Base-by-base conservation (phyloP, 305 asterid species). In the Fraxinus sp. region DNA sequence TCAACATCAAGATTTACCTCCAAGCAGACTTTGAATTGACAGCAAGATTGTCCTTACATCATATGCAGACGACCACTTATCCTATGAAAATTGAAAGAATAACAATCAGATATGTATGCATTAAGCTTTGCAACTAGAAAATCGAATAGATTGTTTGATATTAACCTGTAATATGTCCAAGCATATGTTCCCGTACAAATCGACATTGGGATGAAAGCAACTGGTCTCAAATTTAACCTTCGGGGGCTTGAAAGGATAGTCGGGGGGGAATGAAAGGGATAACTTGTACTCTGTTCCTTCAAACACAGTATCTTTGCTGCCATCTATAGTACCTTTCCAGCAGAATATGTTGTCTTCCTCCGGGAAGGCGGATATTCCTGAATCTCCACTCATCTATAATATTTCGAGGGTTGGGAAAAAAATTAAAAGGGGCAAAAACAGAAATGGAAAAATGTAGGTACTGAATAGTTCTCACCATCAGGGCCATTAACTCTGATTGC, bases 21-120 rank as follows among this genome's bases (percentile, higher is more conserved):
- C 99, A 81, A 94, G 96, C 89, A 96, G 81, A 83, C 99, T 96
- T 89, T 96, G 97, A 66, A 96, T 91, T 3, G 98, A 96, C 9
- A 96, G 90, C 84, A 96, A 86, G 83, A 96, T 91, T 32, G 98
- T 96, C 91, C 99, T 94, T 7, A 93, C 95, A 89, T 96, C 99
- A 85, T 93, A 96, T 5, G 98, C 98, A 78, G 99, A 96, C 43
- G 98, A 96, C 99, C 98, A 94, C 83, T 96, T 93, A 81, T 94
- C 99, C 95, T 93, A 77, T 71, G 18, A 55, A 83, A 59, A 49
- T 9, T 35, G 14, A 13, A 5, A 10, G 77, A 28, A 6, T 1
- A 68, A 13, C 0, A 7, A 26, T 77, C 71, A 75, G 68, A 33
- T 55, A 9, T 11, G 75, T 71, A 52, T 8, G 26, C 3, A 30